Evolutionary conservation across 2,329 filamentous ascomycete genomes (phyloP).

Genomic region (Chlorencoelia australis): DNA sequence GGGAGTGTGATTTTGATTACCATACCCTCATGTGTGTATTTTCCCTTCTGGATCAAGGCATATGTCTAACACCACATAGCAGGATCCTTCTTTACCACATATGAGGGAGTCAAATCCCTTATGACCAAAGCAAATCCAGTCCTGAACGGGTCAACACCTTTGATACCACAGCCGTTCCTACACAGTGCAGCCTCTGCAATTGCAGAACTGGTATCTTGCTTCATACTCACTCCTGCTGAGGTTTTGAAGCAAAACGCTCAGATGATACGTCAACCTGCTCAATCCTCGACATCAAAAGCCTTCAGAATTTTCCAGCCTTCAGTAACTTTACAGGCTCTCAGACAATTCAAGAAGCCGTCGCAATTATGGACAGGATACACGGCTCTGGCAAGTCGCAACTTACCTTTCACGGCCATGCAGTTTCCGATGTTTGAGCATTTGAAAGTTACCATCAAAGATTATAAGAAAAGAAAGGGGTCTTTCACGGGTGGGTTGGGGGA

Average conservation of each 20-base stretch:
- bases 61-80: conserved; percentile 37
- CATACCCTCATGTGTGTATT: conserved; percentile 62
- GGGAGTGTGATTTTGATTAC: conserved; percentile 67
- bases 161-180: conserved; percentile 60
- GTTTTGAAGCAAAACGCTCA: conserved; percentile 93
- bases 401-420: conserved; percentile 81
- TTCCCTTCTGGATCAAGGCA: background rate
- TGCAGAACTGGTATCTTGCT: conserved; percentile 76
- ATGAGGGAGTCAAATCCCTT: conserved; percentile 63
- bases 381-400: conserved; percentile 69
- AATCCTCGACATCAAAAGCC: conserved; percentile 19
- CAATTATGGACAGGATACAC: conserved; percentile 63
- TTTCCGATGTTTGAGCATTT: conserved; percentile 78
- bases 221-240: conserved; percentile 80
- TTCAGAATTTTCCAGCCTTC: conserved; percentile 40
- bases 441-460: conserved; percentile 41
- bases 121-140: conserved; percentile 43
- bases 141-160: conserved; percentile 38
- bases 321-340: conserved; percentile 43
- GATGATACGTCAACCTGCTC: conserved; percentile 46
- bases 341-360: conserved; percentile 45
- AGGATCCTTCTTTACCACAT: conserved; percentile 82
- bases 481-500: conserved; percentile 40
- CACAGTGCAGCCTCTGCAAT: conserved; percentile 64
- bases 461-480: conserved; percentile 29